phyloP scores from a whole-genome alignment of 108 stramenopile genomes.

The Discostella stelligeroides region DNA sequence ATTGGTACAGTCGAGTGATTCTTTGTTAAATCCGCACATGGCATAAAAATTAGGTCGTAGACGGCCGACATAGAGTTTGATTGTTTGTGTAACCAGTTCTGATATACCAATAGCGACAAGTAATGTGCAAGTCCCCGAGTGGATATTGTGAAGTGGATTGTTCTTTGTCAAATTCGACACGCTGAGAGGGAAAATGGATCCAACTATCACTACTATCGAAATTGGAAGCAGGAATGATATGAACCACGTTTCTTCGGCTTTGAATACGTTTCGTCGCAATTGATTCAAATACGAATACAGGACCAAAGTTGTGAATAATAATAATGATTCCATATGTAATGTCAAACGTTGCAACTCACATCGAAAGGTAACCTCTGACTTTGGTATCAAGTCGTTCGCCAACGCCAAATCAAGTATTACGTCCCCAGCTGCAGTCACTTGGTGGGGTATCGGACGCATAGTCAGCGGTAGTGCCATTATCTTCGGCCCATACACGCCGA shows the following conservation, averaged over 20 bases:
- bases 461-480: constrained; percentile 22
- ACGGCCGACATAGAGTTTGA: constrained; percentile 76
- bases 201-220: constrained; percentile 15
- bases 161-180: constrained; percentile 9
- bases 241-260: constrained; percentile 33
- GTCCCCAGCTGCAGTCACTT: constrained; percentile 40
- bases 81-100: constrained; percentile 64
- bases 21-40: constrained; percentile 72
- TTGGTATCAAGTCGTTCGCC: constrained; percentile 40
- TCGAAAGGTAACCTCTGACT: constrained; percentile 36
- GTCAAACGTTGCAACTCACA: constrained; percentile 6
- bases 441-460: constrained; percentile 38
- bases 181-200: constrained; percentile 34
- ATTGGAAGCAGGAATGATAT: constrained; percentile 37
- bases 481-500: constrained; percentile 33
- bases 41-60: constrained; percentile 81
- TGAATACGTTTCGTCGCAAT: neutral
- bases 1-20: constrained; percentile 55
- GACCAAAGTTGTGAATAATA: neutral
- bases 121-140: constrained; percentile 55
- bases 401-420: constrained; percentile 41
- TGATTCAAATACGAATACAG: too few relatives aligned
- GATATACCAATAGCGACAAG: constrained; percentile 61
- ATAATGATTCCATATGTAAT: neutral
- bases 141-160: constrained; percentile 37